Base-by-base conservation (phyloP, 148 eudicot genomes). In the Diospyros lotus region DNA sequence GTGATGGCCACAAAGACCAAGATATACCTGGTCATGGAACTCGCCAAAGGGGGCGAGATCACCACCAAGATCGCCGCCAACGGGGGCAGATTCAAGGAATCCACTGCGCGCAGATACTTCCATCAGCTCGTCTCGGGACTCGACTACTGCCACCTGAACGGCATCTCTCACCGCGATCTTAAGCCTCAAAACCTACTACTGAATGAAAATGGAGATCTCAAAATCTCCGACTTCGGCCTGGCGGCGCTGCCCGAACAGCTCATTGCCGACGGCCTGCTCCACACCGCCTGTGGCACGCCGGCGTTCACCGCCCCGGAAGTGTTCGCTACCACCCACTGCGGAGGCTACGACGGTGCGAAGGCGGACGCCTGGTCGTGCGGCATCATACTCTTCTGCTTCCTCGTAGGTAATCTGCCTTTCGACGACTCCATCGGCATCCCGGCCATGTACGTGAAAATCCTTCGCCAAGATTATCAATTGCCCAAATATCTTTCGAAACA, bases 351-450 rank as follows among this genome's bases (percentile, higher is more conserved):
- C 4, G 97, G 97, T 6, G 73, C 81, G 1, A 90, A 90, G 78
- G 92, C 92, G 0, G 97, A 92, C 50, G 92, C 94, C 1, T 92
- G 94, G 94, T 92, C 97, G 0, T 92, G 97, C 61, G 97, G 97
- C 15, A 93, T 92, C 0, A 87, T 92, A 17, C 67, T 92, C 40
- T 92, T 84, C 71, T 85, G 82, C n/a, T 71, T 92, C 71, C 76
- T 92, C 41, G 75, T 87, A 0, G 97, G 97, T 0, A 73, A 53
- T 17, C 74, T 92, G 4, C 97, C 97, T 0, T 92, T 88, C 65
- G 93, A 92, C 66, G 94, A 90, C 56, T 48, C 77, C 4, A 89
- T 28, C 28, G 28, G 90, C 60, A 74, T 92, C 48, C 78, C 87
- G 1, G 14, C 80, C 42, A 90, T 92, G 97, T 88, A 88, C 48